Evolutionary conservation across 345 rosid genomes (phyloP), one percentile per base, ranked within the genome.

Genomic region (Orychophragmus violaceus): DNA sequence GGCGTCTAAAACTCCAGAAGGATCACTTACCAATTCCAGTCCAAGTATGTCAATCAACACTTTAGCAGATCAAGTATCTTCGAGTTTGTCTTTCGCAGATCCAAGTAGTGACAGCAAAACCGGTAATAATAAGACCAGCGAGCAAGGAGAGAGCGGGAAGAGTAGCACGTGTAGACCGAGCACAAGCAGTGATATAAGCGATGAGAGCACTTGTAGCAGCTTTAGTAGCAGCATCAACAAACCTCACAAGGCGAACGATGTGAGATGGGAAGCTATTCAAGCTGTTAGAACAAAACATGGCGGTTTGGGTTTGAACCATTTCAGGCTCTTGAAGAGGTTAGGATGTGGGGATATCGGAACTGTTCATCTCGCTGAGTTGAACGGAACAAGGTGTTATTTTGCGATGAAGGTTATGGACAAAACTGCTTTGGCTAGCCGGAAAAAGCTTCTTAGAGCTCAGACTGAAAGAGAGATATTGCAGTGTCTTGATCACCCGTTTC

Each of bases 341-440:
- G 89, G 91, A 30, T 81, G 94, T 68, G 96, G 96, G 10, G 96
- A 85, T 67, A 89, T 87, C 23, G 87, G 87, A 75, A 86, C 90
- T 53, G 91, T 88, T 50, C 83, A 88, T 84, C 91, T 88, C 33
- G 80, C 95, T 12, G 86, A 88, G 66, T 77, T 89, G 74, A 82
- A 69, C 63, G 85, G 90, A 66, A 83, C 87, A 1, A 89, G 81
- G 69, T 74, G 88, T 76, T 86, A 81, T 72, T 88, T 86, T 60
- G 87, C 96, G 6, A 83, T 86, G 89, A 86, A 88, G 73, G 87
- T 85, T 23, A 83, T 86, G 85, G 96, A 86, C 69, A 82, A 89
- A 76, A 78, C 85, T 2, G 84, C 91, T 66, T 62, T 89, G 61
- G 90, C 85, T 63, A 79, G 87, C 55, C 83, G 96, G 8, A 89